Conservation (phyloP, 176 grass and related monocot genomes). For the Olyra latifolia region DNA sequence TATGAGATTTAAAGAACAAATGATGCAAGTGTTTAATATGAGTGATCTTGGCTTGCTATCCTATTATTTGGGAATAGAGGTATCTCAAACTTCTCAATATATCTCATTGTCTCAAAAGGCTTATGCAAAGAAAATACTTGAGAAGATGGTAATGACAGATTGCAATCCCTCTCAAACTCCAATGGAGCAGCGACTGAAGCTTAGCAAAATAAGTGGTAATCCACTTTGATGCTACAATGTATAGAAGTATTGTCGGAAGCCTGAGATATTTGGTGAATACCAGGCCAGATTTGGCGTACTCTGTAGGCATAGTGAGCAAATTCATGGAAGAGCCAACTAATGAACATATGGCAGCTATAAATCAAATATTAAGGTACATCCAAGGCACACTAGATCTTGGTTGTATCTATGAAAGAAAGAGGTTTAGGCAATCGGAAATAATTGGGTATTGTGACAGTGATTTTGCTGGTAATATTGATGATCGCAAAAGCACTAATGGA, state of each 20-base stretch:
- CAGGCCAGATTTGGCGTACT: background rate
- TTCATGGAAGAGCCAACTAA: background rate
- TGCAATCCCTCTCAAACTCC: background rate
- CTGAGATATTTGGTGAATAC: background rate
- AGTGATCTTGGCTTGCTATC: background rate
- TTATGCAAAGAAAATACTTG: background rate
- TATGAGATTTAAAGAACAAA: background rate
- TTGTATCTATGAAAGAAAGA: background rate
- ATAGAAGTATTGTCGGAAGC: background rate
- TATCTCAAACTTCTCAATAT: background rate
- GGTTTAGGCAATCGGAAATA: background rate
- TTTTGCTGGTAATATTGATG: background rate
- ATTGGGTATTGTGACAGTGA: background rate
- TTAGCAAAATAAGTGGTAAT: too few species aligned
- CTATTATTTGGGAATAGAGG: background rate
- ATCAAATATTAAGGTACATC: background rate
- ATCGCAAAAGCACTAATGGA: background rate
- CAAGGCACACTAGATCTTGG: background rate
- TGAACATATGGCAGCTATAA: background rate
- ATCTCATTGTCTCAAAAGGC: background rate
- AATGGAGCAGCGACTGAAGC: background rate
- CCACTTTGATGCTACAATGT: background rate
- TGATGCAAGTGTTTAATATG: background rate
- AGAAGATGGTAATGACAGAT: background rate
- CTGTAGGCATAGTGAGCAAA: background rate